Conservation (phyloP, 2,329 filamentous ascomycete species). For the Epichloe bromicola region DNA sequence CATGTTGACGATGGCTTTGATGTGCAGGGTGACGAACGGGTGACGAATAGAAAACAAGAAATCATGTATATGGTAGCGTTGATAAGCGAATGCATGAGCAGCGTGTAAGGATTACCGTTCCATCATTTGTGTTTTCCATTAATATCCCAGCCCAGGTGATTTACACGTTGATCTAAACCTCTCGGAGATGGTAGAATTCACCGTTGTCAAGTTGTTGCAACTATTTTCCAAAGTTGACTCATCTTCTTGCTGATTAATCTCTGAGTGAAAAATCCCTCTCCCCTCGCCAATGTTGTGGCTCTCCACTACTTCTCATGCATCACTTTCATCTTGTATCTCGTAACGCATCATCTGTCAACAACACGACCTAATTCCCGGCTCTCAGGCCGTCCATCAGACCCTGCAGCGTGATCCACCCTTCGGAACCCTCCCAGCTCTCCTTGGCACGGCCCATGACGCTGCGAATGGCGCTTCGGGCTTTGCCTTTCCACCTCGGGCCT, state of each 20-base stretch:
- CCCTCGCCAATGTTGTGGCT: too few species aligned
- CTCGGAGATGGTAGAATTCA: too few species aligned
- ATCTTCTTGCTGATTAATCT: too few species aligned
- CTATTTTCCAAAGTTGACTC: too few species aligned
- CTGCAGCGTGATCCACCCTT: conserved; percentile 51
- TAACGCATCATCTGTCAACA: not conserved
- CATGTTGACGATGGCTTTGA: not conserved
- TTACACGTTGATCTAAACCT: too few species aligned
- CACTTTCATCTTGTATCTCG: not conserved
- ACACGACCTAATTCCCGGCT: conserved; percentile 8
- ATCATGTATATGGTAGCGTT: not conserved
- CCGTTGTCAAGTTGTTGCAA: too few species aligned
- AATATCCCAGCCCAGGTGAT: not conserved
- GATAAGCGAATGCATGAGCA: not conserved
- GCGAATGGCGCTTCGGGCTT: conserved; percentile 71
- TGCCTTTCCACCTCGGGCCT: conserved; percentile 74
- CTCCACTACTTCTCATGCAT: too few species aligned
- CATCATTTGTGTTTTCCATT: not conserved
- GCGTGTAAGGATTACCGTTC: not conserved
- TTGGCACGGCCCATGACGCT: conserved; percentile 73
- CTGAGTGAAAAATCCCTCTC: too few species aligned
- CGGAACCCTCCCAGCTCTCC: conserved; percentile 68
- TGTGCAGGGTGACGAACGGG: not conserved
- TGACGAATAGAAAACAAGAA: too few species aligned
- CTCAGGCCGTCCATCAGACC: conserved; percentile 43